phyloP scores from a whole-genome alignment of 2,329 filamentous ascomycete genomes.

The Diaporthe australafricana region DNA sequence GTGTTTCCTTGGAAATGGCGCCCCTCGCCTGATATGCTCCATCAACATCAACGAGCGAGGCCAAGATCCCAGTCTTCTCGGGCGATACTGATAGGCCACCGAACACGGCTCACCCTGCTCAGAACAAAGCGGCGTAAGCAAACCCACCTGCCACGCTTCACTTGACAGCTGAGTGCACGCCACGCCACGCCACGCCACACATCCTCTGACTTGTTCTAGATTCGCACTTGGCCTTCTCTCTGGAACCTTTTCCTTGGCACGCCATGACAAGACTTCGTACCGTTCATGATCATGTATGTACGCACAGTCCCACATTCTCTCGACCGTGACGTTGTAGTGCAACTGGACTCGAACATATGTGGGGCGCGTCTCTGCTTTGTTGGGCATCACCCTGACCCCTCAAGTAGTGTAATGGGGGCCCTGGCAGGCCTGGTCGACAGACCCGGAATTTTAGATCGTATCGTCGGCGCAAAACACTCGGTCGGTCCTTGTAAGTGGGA shows the following conservation, averaged over 20 bases:
- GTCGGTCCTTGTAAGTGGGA: background rate
- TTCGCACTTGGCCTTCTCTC: background rate
- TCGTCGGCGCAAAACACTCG: background rate
- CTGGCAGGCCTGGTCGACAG: too few species aligned
- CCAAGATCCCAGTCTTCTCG: background rate
- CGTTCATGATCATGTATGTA: background rate
- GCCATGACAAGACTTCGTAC: background rate
- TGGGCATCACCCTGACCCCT: background rate
- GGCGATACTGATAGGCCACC: background rate
- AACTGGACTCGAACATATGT: background rate
- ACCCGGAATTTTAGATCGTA: slow-evolving; percentile 10
- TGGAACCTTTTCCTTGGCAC: background rate
- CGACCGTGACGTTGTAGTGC: background rate
- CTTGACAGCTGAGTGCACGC: background rate
- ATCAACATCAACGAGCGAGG: background rate
- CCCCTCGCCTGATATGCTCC: too few species aligned
- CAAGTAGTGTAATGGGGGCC: background rate
- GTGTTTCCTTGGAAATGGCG: slow-evolving; percentile 11
- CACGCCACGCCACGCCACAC: slow-evolving; percentile 16
- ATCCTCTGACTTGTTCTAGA: background rate
- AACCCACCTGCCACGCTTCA: background rate
- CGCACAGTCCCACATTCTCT: background rate
- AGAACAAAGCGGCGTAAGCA: background rate
- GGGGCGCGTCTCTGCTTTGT: background rate
- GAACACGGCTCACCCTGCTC: background rate